Base-by-base conservation (phyloP, 805 yeast species). In the Kodamaea kaohsiungensis region DNA sequence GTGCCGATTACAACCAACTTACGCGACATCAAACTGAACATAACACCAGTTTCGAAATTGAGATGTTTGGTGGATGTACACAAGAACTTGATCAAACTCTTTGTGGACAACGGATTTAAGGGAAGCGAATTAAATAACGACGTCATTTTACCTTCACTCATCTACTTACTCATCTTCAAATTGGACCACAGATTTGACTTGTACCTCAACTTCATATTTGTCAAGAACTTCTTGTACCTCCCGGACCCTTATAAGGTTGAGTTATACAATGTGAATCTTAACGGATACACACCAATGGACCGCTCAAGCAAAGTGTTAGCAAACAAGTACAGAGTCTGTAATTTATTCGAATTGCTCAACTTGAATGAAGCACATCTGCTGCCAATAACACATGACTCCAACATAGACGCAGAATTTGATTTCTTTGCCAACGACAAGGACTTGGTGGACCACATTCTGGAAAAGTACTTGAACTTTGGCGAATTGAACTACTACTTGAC, bases 401-500 rank as follows among this genome's bases (percentile, higher is more conserved):
- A 15, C 37, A 8, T 48, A 17, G 15, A 15, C 13, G 25, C 49
- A 5, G 45, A 57, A 8, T 49, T 54, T n/a, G 64, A 64, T 7
- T 71, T 69, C 48, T 71, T 72, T 53, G 54, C 55, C 3, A 65
- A 62, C 49, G 78, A 76, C 54, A 60, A 60, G 25, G 70, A 64
- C 17, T 55, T 75, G 33, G 61, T 71, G n/a, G 56, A 65, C 7
- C 65, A 61, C 53, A 62, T 75, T 9, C 63, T 62, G 50, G 49
- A 56, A 13, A 61, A 55, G 13, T 70, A 63, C 53, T 64, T 75
- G 43, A 75, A 75, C 58, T 66, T 64, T 27, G 78, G 79, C 1
- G 80, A 75, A 54, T 55, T 69, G 38, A 65, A 66, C 48, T 76
- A 67, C 54, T 75, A 73, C 56, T 61, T 75, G 30, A 75, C 79